These are phyloP conservation scores for Ilex asprella DNA, from an alignment of 257 asterid species.

Conservation along the genomic window DNA sequence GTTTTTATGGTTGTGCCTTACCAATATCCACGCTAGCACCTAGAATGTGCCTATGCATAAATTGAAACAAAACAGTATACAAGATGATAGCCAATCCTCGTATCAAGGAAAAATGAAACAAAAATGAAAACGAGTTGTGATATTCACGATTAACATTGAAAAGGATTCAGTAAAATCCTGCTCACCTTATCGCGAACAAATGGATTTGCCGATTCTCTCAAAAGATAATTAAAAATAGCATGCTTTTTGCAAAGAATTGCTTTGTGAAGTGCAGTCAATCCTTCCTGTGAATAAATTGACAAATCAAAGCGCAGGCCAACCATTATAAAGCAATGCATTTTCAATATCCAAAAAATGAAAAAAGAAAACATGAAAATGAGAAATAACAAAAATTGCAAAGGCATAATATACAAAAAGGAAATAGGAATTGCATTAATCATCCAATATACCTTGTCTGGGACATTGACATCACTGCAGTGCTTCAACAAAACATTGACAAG, in stretches of 20 bases:
- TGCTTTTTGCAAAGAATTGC: constrained; percentile 85
- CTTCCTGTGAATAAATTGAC: constrained; percentile 43
- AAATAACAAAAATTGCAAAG: not conserved
- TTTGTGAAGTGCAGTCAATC: constrained; percentile 79
- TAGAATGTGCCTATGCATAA: too few relatives aligned
- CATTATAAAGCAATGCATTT: constrained; percentile 8
- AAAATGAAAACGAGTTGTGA: not conserved
- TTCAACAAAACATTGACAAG: constrained; percentile 61
- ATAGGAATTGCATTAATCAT: constrained; percentile 4
- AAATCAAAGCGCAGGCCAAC: constrained; percentile 8
- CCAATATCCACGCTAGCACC: too few relatives aligned
- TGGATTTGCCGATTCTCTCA: constrained; percentile 88
- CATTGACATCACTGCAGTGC: constrained; percentile 61
- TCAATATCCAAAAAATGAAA: constrained; percentile 3
- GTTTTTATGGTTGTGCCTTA: too few relatives aligned
- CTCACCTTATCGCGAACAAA: constrained; percentile 76
- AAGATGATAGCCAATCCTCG: too few relatives aligned
- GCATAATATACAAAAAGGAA: constrained; percentile 2
- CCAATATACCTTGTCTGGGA: constrained; percentile 60
- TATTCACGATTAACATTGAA: not conserved
- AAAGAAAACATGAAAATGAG: not conserved
- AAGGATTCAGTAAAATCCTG: constrained; percentile 7
- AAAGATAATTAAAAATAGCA: constrained; percentile 74
- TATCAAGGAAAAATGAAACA: not conserved
- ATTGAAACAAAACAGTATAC: too few relatives aligned